Evolutionary conservation across 2,329 filamentous ascomycete species (phyloP), one percentile per base, ranked within the genome.

Genomic region (Phialophora verrucosa): DNA sequence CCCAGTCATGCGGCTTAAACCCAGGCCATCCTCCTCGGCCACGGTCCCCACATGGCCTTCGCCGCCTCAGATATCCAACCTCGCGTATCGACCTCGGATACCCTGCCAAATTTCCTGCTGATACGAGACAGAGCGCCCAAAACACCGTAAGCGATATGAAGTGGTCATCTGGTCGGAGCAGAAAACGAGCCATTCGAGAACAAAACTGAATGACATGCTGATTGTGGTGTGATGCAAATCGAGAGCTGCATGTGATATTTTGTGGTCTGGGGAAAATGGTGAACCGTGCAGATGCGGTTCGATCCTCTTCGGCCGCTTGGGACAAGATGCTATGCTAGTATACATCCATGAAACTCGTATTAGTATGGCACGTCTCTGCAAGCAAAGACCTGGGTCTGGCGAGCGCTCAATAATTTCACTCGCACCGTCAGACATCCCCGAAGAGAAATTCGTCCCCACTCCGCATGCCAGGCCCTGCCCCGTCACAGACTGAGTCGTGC

Each of bases 121-220:
- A 44, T 20, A n/a, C 38, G 14, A 44, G 31, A 44, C 35, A 55
- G 57, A 62, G 44, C 35, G 38, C 29, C 65, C 42, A 44, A 35
- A 61, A 27, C 38, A n/a, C 35, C 53, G 54, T 59, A 65, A 64
- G 59, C 66, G 66, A 68, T 56, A 61, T 65, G 66, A 57, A 32
- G 38, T 42, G n/a, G 51, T 38, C 47, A 55, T 51, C 65, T 44
- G 60, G 47, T 42, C 50, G 55, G 42, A 54, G 23, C 54, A 50
- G 47, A 20, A 59, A 32, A 51, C 31, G 29, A 51, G 53, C 31
- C 14, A 57, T 59, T n/a, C 44, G 31, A 35, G 44, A 17, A 42
- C 53, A 32, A 20, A 42, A 42, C 17, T 17, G 35, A 57, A 14
- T 42, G 35, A 7, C 5, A 42, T 17, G 50, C 11, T 50, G 27